phyloP scores from a whole-genome alignment of 129 eudicot species.

The Cynara cardunculus region DNA sequence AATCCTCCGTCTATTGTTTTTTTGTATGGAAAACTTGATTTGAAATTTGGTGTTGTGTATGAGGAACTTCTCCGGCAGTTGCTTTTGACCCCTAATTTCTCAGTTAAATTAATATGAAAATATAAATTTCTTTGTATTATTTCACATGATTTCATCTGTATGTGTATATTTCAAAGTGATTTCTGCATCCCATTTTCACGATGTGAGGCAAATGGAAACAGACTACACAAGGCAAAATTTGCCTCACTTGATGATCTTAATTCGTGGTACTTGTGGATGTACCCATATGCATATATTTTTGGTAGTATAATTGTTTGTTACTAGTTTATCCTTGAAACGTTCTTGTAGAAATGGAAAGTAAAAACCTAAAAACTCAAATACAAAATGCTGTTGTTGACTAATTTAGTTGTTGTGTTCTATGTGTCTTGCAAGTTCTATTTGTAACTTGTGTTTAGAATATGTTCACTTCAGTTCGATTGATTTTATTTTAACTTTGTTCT shows the following conservation, averaged over 20 bases:
- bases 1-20: neutral
- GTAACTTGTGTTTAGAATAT: neutral
- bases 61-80: neutral
- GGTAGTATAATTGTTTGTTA: neutral
- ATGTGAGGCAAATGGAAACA: neutral
- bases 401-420: neutral
- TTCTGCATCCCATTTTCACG: neutral
- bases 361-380: neutral
- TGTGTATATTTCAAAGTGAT: neutral
- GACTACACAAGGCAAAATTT: neutral
- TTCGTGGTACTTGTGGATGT: neutral
- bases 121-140: neutral
- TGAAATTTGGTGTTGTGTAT: no score
- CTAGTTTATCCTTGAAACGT: neutral
- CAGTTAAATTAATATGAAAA: neutral
- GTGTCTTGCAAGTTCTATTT: neutral
- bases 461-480: neutral
- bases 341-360: neutral
- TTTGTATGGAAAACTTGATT: neutral
- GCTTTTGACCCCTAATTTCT: conserved; percentile 12
- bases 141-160: neutral
- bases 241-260: neutral
- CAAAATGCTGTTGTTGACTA: neutral
- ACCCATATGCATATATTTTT: no score
- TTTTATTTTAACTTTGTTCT: neutral